These are phyloP conservation scores for Nigrospora oryzae DNA, from an alignment of 2,329 filamentous ascomycete genomes.

Conservation along the genomic window DNA sequence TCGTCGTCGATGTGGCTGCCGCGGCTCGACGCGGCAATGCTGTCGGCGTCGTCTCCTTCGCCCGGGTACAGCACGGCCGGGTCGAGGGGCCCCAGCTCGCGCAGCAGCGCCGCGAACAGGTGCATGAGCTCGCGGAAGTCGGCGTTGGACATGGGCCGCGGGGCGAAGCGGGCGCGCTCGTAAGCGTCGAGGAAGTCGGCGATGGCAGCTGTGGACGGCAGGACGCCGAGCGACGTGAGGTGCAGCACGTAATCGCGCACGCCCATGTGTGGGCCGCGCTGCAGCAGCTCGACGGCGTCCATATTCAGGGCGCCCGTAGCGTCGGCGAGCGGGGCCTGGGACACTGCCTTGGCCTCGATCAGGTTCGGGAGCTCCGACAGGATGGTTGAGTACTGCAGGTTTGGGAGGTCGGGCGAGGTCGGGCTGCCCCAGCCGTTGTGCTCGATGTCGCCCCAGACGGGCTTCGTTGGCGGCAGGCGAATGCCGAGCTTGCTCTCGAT, in stretches of 20 bases:
- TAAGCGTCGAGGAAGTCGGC: conserved; percentile 66
- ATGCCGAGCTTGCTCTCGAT: conserved; percentile 29
- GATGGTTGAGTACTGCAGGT: conserved; percentile 77
- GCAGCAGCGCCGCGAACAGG: conserved; percentile 72
- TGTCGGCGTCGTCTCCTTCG: conserved; percentile 13
- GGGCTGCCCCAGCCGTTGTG: conserved; percentile 89
- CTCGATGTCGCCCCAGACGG: conserved; percentile 72
- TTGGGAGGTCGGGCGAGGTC: conserved; percentile 61
- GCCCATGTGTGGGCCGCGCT: conserved; percentile 61
- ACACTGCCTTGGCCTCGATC: conserved; percentile 89
- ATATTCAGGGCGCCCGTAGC: conserved; percentile 47
- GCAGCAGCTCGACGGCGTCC: conserved; percentile 62
- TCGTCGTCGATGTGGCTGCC: conserved; percentile 26
- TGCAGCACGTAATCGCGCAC: conserved; percentile 72
- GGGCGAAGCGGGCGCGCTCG: conserved; percentile 79
- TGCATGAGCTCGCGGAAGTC: conserved; percentile 76
- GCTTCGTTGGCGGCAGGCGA: conserved; percentile 39
- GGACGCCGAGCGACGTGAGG: conserved; percentile 58
- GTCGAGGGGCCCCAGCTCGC: conserved; percentile 62
- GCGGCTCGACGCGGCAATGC: conserved; percentile 8
- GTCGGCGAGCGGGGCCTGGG: conserved; percentile 49
- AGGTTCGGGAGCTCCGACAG: conserved; percentile 79
- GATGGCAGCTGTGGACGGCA: conserved; percentile 34
- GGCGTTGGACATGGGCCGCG: conserved; percentile 54
- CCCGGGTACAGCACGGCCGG: conserved; percentile 35